Conservation (phyloP, 169 alveolate species). For the Plasmodium cynomolgi region DNA sequence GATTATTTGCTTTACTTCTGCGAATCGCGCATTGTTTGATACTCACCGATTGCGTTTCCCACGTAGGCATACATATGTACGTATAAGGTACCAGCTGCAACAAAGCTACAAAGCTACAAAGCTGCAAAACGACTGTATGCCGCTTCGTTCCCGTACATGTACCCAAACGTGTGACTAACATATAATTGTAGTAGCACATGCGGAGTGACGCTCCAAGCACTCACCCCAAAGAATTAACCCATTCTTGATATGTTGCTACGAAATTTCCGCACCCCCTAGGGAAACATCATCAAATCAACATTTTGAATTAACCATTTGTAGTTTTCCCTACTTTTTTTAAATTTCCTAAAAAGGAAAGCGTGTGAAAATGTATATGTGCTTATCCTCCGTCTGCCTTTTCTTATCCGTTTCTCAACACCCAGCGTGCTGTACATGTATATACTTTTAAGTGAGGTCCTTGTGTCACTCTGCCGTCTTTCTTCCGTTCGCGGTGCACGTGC, state of each 20-base stretch:
- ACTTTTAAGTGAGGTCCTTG: not conserved
- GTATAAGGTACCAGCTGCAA: not conserved
- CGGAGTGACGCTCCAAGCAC: not conserved
- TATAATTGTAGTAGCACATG: not conserved
- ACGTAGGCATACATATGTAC: slow-evolving; percentile 13
- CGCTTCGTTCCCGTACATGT: not conserved
- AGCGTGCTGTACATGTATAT: not conserved
- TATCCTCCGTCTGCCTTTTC: not conserved
- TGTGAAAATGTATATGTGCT: not conserved
- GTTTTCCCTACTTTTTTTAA: not conserved
- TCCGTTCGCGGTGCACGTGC: not conserved
- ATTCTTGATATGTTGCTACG: not conserved
- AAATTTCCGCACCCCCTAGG: not conserved
- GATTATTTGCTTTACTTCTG: not conserved
- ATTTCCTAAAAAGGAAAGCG: not conserved
- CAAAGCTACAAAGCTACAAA: not conserved
- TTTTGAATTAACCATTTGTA: not conserved
- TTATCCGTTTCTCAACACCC: not conserved
- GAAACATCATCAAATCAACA: not conserved
- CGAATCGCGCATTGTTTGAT: not conserved
- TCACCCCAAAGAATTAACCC: not conserved
- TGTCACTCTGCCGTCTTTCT: not conserved
- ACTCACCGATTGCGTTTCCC: not conserved
- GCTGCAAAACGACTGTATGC: not conserved
- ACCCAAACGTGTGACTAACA: not conserved